Percentiles rank a stretch among this genome's conserved stretches.
Conservation (phyloP, 2,329 filamentous ascomycete species). For the Coniochaeta pulveracea region DNA sequence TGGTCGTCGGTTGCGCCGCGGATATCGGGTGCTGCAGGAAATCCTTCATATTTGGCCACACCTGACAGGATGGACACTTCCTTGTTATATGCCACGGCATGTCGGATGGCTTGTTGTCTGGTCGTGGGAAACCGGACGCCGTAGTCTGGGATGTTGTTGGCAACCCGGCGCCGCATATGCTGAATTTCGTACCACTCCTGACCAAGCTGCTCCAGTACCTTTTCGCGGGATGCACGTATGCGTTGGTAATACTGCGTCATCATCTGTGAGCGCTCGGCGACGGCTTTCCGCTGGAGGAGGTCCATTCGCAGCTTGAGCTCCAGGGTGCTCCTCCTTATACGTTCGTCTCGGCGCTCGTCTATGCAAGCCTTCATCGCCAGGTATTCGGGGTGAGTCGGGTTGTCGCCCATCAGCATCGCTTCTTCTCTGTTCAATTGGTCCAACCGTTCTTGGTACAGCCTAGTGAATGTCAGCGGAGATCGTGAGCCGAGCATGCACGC, state of each 20-base stretch:
- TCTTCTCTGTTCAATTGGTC: constrained; percentile 66
- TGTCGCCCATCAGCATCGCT: constrained; percentile 44
- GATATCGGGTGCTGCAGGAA: constrained; percentile 87
- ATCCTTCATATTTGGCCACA: constrained; percentile 88
- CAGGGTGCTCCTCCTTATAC: constrained; percentile 63
- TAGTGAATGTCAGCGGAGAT: constrained; percentile 24
- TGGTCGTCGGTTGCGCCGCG: constrained; percentile 59
- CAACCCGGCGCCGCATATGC: constrained; percentile 58
- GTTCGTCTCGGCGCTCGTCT: constrained; percentile 70
- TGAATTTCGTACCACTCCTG: constrained; percentile 91
- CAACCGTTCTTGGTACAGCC: constrained; percentile 80
- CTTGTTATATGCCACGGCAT: constrained; percentile 86
- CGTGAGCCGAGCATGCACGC: constrained; percentile 2
- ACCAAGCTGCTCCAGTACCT: constrained; percentile 67
- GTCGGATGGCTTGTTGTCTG: constrained; percentile 64
- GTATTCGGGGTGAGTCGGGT: constrained; percentile 80
- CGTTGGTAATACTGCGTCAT: constrained; percentile 87
- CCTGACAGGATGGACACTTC: constrained; percentile 88
- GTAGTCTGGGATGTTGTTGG: constrained; percentile 71
- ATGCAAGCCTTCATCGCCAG: constrained; percentile 83
- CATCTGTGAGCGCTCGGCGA: constrained; percentile 75
- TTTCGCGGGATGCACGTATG: constrained; percentile 72
- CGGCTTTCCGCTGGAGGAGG: constrained; percentile 60
- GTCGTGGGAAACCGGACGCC: constrained; percentile 70
- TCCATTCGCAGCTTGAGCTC: constrained; percentile 64